Evolutionary conservation across 176 grass and related monocot genomes (phyloP).

Genomic region (Pharus latifolius): DNA sequence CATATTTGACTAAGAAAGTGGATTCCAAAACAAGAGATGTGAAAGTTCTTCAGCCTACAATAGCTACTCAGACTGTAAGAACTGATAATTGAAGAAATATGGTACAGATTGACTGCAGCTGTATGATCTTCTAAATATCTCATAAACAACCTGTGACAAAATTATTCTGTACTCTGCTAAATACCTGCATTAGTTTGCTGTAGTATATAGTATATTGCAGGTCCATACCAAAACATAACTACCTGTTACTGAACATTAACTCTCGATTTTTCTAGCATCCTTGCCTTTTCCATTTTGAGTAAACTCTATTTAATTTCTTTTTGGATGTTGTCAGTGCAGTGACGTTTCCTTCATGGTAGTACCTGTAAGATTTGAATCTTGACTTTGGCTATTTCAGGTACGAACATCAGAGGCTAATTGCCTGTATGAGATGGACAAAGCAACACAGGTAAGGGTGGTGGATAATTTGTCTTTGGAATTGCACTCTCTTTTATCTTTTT

Average conservation of each 20-base stretch:
- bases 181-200: neutral
- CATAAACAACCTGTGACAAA: neutral
- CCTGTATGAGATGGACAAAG: slow-evolving; percentile 87
- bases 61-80: slow-evolving; percentile 90
- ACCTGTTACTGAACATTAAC: neutral
- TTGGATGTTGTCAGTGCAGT: neutral
- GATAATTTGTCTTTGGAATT: neutral
- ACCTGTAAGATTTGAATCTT: neutral
- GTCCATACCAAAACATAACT: neutral
- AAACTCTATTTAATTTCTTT: neutral
- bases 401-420: slow-evolving; percentile 63
- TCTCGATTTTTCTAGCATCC: neutral
- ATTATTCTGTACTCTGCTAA: neutral
- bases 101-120: neutral
- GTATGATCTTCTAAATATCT: neutral
- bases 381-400: slow-evolving; percentile 37
- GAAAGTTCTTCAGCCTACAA: slow-evolving; percentile 89
- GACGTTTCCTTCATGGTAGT: neutral
- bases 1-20: slow-evolving; percentile 86
- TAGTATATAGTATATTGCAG: neutral
- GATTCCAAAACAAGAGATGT: slow-evolving; percentile 89
- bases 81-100: neutral
- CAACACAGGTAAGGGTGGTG: slow-evolving; percentile 55
- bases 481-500: neutral
- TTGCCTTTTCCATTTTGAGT: neutral